Conservation (phyloP, 1,284 basidiomycete species). For the Fomitopsis palustris region DNA sequence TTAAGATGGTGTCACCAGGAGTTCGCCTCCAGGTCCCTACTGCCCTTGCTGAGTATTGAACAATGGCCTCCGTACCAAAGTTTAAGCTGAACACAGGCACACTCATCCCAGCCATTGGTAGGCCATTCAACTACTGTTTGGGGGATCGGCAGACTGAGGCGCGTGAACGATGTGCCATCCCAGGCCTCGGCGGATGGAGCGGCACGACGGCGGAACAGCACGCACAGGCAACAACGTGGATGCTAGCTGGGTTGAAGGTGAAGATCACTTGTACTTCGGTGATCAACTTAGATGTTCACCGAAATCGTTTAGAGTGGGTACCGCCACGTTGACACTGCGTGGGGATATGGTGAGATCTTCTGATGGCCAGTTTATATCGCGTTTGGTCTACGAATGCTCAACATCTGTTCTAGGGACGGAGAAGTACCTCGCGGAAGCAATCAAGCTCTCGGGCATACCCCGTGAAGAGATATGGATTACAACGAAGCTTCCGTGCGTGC, state of each 20-base stretch:
- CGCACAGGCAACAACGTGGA: conserved; percentile 20
- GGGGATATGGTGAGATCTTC: conserved; percentile 22
- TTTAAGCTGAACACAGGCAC: conserved; percentile 29
- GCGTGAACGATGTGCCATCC: background rate
- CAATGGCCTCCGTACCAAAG: conserved; percentile 22
- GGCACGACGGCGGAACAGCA: conserved; percentile 22
- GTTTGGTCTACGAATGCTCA: background rate
- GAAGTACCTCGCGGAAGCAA: conserved; percentile 36
- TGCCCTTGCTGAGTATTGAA: conserved; percentile 2
- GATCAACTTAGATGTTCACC: background rate
- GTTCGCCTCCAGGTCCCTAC: background rate
- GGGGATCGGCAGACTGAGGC: background rate
- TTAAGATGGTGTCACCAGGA: background rate
- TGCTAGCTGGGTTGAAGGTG: conserved; percentile 26
- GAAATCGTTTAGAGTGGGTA: conserved; percentile 22
- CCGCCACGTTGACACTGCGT: conserved; percentile 28
- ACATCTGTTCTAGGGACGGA: conserved; percentile 32
- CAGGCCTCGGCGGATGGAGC: conserved; percentile 30
- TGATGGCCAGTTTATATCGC: background rate
- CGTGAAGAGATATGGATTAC: conserved; percentile 44
- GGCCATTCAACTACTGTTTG: background rate
- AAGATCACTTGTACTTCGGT: background rate
- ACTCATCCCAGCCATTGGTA: conserved; percentile 27
- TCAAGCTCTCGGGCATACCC: conserved; percentile 37
- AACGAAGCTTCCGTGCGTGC: conserved; percentile 32